Percentiles rank a stretch among this genome's conserved stretches.
phyloP scores from a whole-genome alignment of 1,284 basidiomycete genomes.

The Sanghuangporus baumii region DNA sequence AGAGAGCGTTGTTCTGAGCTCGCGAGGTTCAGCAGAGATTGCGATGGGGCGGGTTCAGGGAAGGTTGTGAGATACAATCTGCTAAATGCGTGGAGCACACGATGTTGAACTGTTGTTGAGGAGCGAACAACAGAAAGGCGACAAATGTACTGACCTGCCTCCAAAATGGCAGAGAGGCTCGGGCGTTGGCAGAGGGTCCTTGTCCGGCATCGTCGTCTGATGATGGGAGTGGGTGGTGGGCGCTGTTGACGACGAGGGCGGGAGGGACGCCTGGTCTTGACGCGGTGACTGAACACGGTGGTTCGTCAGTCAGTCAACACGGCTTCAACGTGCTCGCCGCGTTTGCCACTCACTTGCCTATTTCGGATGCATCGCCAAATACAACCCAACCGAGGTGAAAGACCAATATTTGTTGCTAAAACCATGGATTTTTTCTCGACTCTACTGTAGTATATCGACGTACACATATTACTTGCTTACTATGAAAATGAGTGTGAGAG shows the following conservation, averaged over 20 bases:
- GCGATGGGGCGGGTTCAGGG: constrained; percentile 59
- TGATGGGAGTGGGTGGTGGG: not conserved
- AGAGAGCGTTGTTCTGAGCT: constrained; percentile 26
- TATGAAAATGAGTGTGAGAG: no score
- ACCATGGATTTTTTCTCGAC: no score
- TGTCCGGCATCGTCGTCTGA: not conserved
- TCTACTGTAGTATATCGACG: no score
- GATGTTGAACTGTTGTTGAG: not conserved
- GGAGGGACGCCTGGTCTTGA: not conserved
- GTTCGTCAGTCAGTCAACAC: not conserved
- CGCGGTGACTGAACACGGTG: not conserved
- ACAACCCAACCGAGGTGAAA: not conserved
- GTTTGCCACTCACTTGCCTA: not conserved
- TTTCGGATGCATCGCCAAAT: not conserved
- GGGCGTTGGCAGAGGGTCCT: not conserved
- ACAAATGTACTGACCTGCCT: not conserved
- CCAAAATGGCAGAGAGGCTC: not conserved
- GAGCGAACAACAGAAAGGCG: not conserved
- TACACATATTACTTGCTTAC: no score
- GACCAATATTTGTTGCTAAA: no score
- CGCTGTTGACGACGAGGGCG: not conserved
- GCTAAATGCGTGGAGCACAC: constrained; percentile 10
- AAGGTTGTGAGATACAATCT: constrained; percentile 83
- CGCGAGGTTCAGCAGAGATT: constrained; percentile 55
- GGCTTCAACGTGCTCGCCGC: not conserved